Evolutionary conservation across 805 yeast species (phyloP).

Genomic region (Clavispora carvajalis): DNA sequence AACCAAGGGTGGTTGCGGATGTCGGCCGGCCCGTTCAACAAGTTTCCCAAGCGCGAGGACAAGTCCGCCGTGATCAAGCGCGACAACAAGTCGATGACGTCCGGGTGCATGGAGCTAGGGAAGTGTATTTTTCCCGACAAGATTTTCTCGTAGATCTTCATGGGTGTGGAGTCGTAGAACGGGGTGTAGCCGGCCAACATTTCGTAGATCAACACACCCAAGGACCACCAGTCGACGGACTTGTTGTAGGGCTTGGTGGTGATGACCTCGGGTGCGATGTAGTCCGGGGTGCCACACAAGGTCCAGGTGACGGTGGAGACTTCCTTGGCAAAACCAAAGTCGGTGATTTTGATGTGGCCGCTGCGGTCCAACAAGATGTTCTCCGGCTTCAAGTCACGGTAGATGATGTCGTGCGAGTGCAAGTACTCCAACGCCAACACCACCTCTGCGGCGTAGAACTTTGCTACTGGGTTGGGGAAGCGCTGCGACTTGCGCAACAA

Average conservation of each 20-base stretch:
- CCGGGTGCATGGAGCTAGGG: conserved; percentile 51
- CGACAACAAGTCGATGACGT: conserved; percentile 45
- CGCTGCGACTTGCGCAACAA: conserved; percentile 52
- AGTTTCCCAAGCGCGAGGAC: conserved; percentile 52
- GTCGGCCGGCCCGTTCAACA: conserved; percentile 53
- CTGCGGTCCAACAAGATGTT: conserved; percentile 53
- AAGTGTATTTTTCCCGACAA: conserved; percentile 48
- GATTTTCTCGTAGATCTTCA: conserved; percentile 59
- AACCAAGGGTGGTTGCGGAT: conserved; percentile 57
- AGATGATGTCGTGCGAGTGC: conserved; percentile 54
- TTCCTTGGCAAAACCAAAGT: conserved; percentile 61
- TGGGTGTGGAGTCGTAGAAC: conserved; percentile 57
- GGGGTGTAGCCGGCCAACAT: conserved; percentile 62
- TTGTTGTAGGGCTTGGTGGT: conserved; percentile 59
- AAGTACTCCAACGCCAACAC: conserved; percentile 53
- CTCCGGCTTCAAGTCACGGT: conserved; percentile 59
- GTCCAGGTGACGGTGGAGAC: conserved; percentile 57
- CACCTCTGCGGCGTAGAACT: conserved; percentile 60
- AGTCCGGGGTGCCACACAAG: conserved; percentile 61
- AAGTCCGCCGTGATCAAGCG: conserved; percentile 52
- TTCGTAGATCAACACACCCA: conserved; percentile 55
- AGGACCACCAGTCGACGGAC: conserved; percentile 63
- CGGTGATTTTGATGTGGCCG: conserved; percentile 58
- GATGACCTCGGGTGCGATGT: conserved; percentile 62
- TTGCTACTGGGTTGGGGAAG: conserved; percentile 60